These are phyloP conservation scores for Curvularia spicifera DNA, from an alignment of 2,329 filamentous ascomycete genomes.

Conservation along the genomic window DNA sequence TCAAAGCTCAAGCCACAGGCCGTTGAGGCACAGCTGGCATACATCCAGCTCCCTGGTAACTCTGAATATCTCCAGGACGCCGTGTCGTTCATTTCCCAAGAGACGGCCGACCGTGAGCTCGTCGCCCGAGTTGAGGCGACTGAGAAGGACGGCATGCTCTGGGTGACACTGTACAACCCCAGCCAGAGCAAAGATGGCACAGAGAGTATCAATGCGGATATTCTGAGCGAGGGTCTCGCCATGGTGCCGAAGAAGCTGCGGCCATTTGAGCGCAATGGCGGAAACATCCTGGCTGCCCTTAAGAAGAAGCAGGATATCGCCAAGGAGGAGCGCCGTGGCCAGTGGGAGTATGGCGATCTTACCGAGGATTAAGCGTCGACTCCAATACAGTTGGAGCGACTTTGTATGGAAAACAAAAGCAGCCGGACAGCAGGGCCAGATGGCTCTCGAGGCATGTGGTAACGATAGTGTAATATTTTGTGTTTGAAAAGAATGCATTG, in stretches of 20 bases:
- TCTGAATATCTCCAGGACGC: slow-evolving; percentile 80
- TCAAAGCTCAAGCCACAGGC: slow-evolving; percentile 84
- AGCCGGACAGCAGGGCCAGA: background rate
- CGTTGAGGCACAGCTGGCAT: slow-evolving; percentile 82
- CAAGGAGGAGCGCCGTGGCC: slow-evolving; percentile 79
- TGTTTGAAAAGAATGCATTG: background rate
- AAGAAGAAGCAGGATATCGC: slow-evolving; percentile 77
- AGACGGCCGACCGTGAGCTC: slow-evolving; percentile 76
- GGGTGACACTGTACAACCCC: slow-evolving; percentile 87
- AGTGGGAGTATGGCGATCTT: slow-evolving; percentile 98
- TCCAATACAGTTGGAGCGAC: background rate
- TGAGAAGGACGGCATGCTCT: slow-evolving; percentile 79
- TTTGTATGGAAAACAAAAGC: background rate
- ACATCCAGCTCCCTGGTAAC: slow-evolving; percentile 84
- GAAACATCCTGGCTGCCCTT: slow-evolving; percentile 73
- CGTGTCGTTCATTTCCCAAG: slow-evolving; percentile 74
- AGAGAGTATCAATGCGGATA: slow-evolving; percentile 87
- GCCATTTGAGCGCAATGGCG: slow-evolving; percentile 83
- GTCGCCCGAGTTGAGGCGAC: slow-evolving; percentile 91
- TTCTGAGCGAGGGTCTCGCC: slow-evolving; percentile 81
- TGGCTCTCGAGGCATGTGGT: background rate
- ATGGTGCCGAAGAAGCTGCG: slow-evolving; percentile 94
- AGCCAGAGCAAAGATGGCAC: slow-evolving; percentile 66
- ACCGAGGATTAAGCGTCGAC: slow-evolving; percentile 63
- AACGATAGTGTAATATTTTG: slow-evolving; percentile 4